A percentile compares a stretch with the other conserved stretches of the same genome.
phyloP scores from a whole-genome alignment of 106 monocot species.

The Acanthochlamys bracteata region DNA sequence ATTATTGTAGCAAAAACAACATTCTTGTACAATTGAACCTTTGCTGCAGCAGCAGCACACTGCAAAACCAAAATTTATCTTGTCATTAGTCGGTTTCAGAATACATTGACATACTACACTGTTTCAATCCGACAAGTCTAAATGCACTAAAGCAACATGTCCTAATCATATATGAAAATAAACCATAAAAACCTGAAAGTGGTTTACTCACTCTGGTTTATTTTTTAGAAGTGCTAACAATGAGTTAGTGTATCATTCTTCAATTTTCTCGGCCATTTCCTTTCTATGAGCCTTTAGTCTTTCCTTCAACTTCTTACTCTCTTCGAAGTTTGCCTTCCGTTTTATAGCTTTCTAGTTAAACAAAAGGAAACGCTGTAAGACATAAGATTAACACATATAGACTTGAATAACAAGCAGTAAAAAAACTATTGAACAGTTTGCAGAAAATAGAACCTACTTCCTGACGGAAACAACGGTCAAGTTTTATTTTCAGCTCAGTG shows the following conservation, averaged over 20 bases:
- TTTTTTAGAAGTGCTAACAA: too few relatives aligned
- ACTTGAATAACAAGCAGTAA: not conserved
- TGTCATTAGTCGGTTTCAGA: too few relatives aligned
- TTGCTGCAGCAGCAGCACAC: too few relatives aligned
- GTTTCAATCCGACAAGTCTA: too few relatives aligned
- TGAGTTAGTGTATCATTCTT: conserved; percentile 9
- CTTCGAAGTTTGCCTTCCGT: conserved; percentile 84
- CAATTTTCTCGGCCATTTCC: conserved; percentile 40
- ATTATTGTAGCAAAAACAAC: too few relatives aligned
- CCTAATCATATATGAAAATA: too few relatives aligned
- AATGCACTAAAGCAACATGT: too few relatives aligned
- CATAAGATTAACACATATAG: not conserved
- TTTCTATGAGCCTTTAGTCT: conserved; percentile 74
- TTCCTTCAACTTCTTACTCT: conserved; percentile 90
- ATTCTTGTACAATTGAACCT: too few relatives aligned
- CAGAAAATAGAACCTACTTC: conserved; percentile 35
- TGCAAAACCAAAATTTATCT: too few relatives aligned
- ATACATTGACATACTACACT: too few relatives aligned
- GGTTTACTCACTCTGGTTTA: too few relatives aligned
- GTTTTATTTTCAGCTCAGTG: conserved; percentile 79
- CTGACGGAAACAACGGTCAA: conserved; percentile 74
- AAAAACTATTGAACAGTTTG: not conserved
- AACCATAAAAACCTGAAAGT: too few relatives aligned
- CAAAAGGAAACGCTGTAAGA: not conserved
- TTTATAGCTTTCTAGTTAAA: conserved; percentile 79